phyloP scores from a whole-genome alignment of 2,329 filamentous ascomycete genomes.

The Aspergillus persii region DNA sequence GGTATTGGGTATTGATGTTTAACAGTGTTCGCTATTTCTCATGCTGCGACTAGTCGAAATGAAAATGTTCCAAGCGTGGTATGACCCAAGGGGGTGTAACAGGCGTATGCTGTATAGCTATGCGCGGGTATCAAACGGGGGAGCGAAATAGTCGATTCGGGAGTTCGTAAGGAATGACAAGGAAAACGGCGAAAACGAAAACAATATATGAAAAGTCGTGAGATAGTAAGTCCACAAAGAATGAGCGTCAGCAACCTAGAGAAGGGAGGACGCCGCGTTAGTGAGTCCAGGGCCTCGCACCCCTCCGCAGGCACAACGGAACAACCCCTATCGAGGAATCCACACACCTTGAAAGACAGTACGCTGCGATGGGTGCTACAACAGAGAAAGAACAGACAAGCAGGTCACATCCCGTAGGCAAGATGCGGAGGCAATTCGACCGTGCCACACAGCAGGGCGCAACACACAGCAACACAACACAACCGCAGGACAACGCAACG shows the following conservation, averaged over 20 bases:
- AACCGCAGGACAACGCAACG: neutral
- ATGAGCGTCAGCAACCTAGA: slow-evolving; percentile 20
- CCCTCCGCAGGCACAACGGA: neutral
- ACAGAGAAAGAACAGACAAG: neutral
- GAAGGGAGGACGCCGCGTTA: slow-evolving; percentile 6
- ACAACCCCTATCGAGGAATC: neutral
- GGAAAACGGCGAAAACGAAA: slow-evolving; percentile 1
- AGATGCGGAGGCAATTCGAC: neutral
- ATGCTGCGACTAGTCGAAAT: slow-evolving; percentile 19
- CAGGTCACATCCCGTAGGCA: slow-evolving; percentile 1
- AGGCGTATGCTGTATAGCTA: neutral
- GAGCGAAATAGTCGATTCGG: neutral
- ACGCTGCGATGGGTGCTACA: neutral
- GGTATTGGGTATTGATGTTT: slow-evolving; percentile 7
- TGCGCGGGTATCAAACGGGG: neutral
- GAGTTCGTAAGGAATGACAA: slow-evolving; percentile 16
- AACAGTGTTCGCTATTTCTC: slow-evolving; percentile 17
- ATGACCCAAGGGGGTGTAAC: neutral
- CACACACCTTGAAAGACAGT: slow-evolving; percentile 15
- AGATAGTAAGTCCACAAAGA: slow-evolving; percentile 6
- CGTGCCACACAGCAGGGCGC: neutral
- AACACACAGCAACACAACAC: neutral
- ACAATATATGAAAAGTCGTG: neutral
- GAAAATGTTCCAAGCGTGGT: slow-evolving; percentile 2
- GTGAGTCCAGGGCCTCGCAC: neutral